Base-by-base conservation (phyloP, 2,329 filamentous ascomycete genomes). In the Cercospora canescens region DNA sequence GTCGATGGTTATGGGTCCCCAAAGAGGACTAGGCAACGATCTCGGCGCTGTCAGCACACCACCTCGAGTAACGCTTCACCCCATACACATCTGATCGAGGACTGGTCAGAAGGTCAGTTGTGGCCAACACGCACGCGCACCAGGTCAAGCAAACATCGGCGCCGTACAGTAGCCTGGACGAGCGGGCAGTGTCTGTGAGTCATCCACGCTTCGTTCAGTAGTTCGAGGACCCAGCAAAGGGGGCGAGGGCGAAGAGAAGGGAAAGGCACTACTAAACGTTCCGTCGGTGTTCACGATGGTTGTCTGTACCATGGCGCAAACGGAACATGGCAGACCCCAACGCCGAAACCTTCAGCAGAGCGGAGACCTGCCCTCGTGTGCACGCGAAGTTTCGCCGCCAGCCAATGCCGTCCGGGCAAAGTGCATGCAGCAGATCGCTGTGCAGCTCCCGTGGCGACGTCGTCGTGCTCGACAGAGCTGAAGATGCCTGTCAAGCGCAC, bases 121-220 rank as follows among this genome's bases (percentile, higher is more conserved):
- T 55, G 7, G 26, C 52, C 12, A 6, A 48, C 41, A 45, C 16
- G 14, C 39, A 45, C 26, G 50, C n/a, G 41, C 41, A 48, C 26
- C 28, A 55, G 28, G 18, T 34, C 16, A 32, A 34, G 52, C 52
- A 55, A 55, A 55, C 28, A 34, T 30, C 52, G 28, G 52, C 26
- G 26, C 28, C 26, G 32, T 11, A 55, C 28, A 34, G 52, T 32
- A 18, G 52, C 26, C n/a, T 18, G n/a, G 24, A 21, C 11, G 32
- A 28, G 50, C n/a, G 12, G 50, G 26, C 30, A 18, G 50, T 30
- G 50, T 21, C 24, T 54, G 24, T 32, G 50, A 54, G 26, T 54
- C 50, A 54, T 54, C 28, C 18, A 54, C 18, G 50, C 30, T 55
- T 55, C 50, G 50, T 55, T 55, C 50, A 55, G 50, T 55, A 55